These are phyloP conservation scores for Candida coleopterorum DNA, from an alignment of 805 yeast species.

Conservation along the genomic window DNA sequence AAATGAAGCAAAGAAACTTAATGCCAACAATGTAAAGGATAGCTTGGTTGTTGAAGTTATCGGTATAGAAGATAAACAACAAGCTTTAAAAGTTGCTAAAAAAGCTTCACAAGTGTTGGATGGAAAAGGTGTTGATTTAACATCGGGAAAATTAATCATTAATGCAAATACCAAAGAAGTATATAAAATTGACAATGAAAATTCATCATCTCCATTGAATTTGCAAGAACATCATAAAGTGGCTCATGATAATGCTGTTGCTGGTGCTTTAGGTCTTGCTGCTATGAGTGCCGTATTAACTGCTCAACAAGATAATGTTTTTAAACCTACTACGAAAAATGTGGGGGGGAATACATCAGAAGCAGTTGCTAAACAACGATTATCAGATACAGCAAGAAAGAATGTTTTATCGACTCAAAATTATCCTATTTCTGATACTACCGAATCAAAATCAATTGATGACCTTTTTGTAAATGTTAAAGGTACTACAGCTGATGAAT, in stretches of 20 bases:
- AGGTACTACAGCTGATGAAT: slow-evolving; percentile 20
- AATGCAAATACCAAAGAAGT: slow-evolving; percentile 31
- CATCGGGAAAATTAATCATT: slow-evolving; percentile 29
- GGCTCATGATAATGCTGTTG: not conserved
- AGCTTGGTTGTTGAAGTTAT: slow-evolving; percentile 27
- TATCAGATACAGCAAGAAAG: slow-evolving; percentile 5
- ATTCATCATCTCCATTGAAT: not conserved
- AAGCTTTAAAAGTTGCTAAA: slow-evolving; percentile 28
- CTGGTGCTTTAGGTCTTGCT: not conserved
- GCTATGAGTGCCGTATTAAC: not conserved
- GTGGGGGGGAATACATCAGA: not conserved
- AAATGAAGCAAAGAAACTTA: slow-evolving; percentile 1
- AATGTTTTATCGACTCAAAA: slow-evolving; percentile 5
- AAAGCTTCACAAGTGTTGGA: slow-evolving; percentile 26
- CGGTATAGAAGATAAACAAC: slow-evolving; percentile 26
- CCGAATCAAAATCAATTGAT: not conserved
- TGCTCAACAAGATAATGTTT: too few relatives aligned
- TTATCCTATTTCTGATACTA: not conserved
- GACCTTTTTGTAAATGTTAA: slow-evolving; percentile 28
- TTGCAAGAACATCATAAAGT: not conserved
- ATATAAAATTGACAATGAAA: slow-evolving; percentile 17
- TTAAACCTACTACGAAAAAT: too few relatives aligned
- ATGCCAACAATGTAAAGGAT: slow-evolving; percentile 1
- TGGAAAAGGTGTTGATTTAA: slow-evolving; percentile 28
- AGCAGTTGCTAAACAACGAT: slow-evolving; percentile 5